Percentiles rank a stretch among this genome's conserved stretches.
phyloP scores from a whole-genome alignment of 129 eudicot species.

The Escallonia herrerae region DNA sequence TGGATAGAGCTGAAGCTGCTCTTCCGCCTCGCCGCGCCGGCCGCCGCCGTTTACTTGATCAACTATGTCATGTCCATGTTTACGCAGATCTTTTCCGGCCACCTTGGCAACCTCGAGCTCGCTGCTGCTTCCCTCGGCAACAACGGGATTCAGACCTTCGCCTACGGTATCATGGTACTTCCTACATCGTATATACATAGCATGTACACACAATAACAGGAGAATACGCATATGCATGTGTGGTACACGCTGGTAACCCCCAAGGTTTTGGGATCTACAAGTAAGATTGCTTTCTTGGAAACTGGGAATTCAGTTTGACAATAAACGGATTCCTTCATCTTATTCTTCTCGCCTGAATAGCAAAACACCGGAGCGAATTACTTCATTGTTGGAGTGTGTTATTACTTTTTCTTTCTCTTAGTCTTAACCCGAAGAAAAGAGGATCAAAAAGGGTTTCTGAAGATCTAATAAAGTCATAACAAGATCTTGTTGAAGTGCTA shows the following conservation, averaged over 20 bases:
- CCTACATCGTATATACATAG: not conserved
- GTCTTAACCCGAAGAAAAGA: too few relatives aligned
- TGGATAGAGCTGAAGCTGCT: constrained; percentile 18
- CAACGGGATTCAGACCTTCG: constrained; percentile 22
- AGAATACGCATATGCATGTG: not conserved
- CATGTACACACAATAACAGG: not conserved
- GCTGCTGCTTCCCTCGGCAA: constrained; percentile 30
- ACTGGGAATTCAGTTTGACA: not conserved
- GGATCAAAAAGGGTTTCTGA: too few relatives aligned
- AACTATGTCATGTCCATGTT: constrained; percentile 18
- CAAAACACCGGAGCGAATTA: too few relatives aligned
- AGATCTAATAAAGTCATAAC: too few relatives aligned
- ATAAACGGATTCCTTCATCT: not conserved
- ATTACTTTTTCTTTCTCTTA: too few relatives aligned
- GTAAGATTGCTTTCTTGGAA: too few relatives aligned
- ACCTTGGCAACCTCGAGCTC: constrained; percentile 25
- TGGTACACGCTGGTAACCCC: not conserved
- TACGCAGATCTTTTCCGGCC: constrained; percentile 20
- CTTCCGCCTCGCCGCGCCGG: constrained; percentile 18
- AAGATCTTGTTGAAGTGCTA: too few relatives aligned
- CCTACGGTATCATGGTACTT: constrained; percentile 21
- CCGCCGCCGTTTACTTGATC: constrained; percentile 15
- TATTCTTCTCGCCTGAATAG: too few relatives aligned
- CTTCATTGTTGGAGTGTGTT: too few relatives aligned
- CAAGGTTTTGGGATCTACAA: too few relatives aligned